Conservation (phyloP, 2,329 filamentous ascomycete species). For the Trichophyton verrucosum region DNA sequence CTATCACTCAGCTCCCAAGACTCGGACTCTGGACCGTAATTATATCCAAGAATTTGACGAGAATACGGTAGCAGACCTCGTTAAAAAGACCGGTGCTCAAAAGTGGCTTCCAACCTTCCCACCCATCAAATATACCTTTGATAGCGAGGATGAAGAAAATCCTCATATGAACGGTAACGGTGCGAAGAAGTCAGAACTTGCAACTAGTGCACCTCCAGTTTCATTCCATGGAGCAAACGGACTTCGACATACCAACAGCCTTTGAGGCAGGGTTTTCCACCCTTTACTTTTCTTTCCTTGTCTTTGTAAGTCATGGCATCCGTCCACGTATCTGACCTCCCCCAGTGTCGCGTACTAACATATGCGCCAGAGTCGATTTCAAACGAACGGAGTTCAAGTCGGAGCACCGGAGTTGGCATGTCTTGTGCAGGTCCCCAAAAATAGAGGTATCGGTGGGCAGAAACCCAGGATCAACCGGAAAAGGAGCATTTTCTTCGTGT, state of each 20-base stretch:
- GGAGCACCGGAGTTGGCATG: neutral
- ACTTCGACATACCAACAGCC: neutral
- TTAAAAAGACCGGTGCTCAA: constrained; percentile 13
- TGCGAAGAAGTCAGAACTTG: neutral
- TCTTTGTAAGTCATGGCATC: neutral
- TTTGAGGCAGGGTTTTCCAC: neutral
- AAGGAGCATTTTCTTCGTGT: neutral
- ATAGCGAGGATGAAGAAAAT: neutral
- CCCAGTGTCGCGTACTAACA: neutral
- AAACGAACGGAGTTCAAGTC: neutral
- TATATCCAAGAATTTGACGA: constrained; percentile 21
- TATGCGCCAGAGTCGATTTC: neutral
- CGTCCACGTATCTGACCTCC: neutral
- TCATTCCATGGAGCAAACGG: neutral
- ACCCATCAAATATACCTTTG: neutral
- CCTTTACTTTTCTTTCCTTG: neutral
- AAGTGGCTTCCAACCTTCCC: constrained; percentile 10
- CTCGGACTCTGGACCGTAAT: constrained; percentile 27
- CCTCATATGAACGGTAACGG: neutral
- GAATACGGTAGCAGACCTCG: constrained; percentile 15
- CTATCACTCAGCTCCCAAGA: constrained; percentile 43
- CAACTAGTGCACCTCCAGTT: neutral
- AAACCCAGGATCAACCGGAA: neutral
- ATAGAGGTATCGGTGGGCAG: neutral
- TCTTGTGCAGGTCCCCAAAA: neutral